phyloP scores from a whole-genome alignment of 2,329 filamentous ascomycete species.

The Hypoxylon rubiginosum region DNA sequence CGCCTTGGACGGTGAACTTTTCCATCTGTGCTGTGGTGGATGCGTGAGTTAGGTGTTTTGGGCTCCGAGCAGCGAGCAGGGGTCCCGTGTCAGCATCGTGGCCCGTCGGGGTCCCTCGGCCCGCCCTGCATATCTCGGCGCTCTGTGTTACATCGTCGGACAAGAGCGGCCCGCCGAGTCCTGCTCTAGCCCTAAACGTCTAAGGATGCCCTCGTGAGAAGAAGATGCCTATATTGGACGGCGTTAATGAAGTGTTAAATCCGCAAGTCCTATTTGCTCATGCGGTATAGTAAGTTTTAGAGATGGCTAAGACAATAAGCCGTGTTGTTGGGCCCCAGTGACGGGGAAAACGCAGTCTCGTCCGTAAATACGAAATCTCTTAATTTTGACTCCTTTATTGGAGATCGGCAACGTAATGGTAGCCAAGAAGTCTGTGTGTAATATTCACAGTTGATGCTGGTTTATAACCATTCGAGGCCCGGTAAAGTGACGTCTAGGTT shows the following conservation, averaged over 20 bases:
- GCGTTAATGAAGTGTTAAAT: background rate
- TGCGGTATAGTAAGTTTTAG: background rate
- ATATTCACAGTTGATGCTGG: background rate
- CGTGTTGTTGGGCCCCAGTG: background rate
- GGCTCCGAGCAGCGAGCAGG: background rate
- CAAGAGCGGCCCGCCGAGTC: constrained; percentile 1
- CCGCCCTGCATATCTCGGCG: background rate
- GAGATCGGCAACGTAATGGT: background rate
- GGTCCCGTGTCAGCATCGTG: background rate
- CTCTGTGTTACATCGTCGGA: constrained; percentile 7
- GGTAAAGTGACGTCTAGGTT: background rate
- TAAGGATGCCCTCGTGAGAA: background rate
- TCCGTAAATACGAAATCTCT: constrained; percentile 1
- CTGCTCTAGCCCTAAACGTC: background rate
- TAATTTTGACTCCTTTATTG: background rate
- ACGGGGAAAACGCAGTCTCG: background rate
- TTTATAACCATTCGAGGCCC: background rate
- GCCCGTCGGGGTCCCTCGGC: constrained; percentile 2
- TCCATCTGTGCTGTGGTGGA: background rate
- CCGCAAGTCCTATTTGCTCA: background rate
- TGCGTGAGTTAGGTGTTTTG: background rate
- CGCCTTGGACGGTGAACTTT: background rate
- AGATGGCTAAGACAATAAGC: background rate
- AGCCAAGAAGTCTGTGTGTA: background rate
- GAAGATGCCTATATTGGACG: background rate